Evolutionary conservation across 2,329 filamentous ascomycete species (phyloP), one percentile per base, ranked within the genome.

Genomic region (Didymosphaeria variabile): DNA sequence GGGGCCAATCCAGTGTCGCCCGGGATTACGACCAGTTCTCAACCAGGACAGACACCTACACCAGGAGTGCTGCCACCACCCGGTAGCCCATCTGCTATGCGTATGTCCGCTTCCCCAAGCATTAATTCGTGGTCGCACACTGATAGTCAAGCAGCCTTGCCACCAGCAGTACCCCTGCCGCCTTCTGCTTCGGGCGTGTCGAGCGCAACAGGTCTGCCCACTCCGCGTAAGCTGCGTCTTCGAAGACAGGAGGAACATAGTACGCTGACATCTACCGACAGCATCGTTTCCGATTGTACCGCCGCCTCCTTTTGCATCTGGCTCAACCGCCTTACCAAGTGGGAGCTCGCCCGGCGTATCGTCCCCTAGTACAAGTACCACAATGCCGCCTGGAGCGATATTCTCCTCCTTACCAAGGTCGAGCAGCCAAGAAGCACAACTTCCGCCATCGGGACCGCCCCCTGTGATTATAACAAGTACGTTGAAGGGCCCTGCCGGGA

Each of bases 301-400:
- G 21, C n/a, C 31, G 44, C 26, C 44, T 8, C 15, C 52, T 10
- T 29, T 15, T 19, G 9, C 54, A 23, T 46, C 46, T 21, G 21
- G 52, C 15, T 36, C 45, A 15, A n/a, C 36, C 15, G 10, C 8
- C 44, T 38, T 26, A 12, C 26, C 59, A 1, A 49, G 55, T 15
- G 34, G 45, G 0, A 61, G 55, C 15, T 54, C 60, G 7, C 19
- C 53, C 21, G 19, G 57, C 3, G 61, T 62, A 13, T 64, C 61
- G 5, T 15, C 62, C 8, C 32, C 45, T 19, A 0, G n/a, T 6
- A 51, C 34, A n/a, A 31, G 12, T 19, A 52, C 5, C 46, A 26
- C 15, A n/a, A n/a, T 49, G 29, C 40, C 44, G 3, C 47, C 63
- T 13, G 58, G 56, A 8, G 51, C 21, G 7, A 26, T 53, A 9